These are phyloP conservation scores for Nectriaceae sp. DNA, from an alignment of 2,329 filamentous ascomycete genomes.

Conservation along the genomic window DNA sequence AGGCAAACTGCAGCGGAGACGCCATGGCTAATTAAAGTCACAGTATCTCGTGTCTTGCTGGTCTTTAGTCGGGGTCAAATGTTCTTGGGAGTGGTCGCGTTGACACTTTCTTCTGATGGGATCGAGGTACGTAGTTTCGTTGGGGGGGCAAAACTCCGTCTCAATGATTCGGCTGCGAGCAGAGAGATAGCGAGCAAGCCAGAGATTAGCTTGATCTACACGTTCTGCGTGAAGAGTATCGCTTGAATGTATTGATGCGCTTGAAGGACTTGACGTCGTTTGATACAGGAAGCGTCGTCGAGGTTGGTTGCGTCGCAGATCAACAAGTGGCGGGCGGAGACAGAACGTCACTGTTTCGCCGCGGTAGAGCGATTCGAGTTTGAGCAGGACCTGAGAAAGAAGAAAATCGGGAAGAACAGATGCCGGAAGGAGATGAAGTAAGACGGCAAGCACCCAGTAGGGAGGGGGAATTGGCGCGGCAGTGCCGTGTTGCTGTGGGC, in stretches of 20 bases:
- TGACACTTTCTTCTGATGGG: constrained; percentile 15
- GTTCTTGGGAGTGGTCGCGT: constrained; percentile 20
- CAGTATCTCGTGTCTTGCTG: constrained; percentile 49
- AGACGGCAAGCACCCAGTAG: constrained; percentile 43
- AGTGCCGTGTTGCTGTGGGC: constrained; percentile 42
- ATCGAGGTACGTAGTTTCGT: background rate
- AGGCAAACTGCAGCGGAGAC: constrained; percentile 90
- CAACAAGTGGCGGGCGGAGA: constrained; percentile 20
- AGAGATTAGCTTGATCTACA: background rate
- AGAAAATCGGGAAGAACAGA: constrained; percentile 37
- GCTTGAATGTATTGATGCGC: background rate
- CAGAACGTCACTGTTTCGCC: constrained; percentile 9
- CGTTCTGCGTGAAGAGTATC: background rate
- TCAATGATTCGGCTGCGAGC: background rate
- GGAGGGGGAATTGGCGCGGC: constrained; percentile 46
- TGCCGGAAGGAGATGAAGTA: constrained; percentile 35
- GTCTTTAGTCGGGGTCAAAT: constrained; percentile 26
- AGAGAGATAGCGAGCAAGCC: background rate
- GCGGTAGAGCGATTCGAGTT: constrained; percentile 19
- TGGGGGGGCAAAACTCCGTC: background rate
- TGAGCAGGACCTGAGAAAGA: constrained; percentile 22
- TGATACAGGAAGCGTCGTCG: background rate
- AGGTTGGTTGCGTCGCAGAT: constrained; percentile 11
- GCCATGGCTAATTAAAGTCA: constrained; percentile 96
- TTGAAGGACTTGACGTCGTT: constrained; percentile 9